A percentile compares a stretch with the other conserved stretches of the same genome.
Evolutionary conservation across 495 filamentous ascomycete species (phyloP).

Genomic region (Annulohypoxylon maeteangense): DNA sequence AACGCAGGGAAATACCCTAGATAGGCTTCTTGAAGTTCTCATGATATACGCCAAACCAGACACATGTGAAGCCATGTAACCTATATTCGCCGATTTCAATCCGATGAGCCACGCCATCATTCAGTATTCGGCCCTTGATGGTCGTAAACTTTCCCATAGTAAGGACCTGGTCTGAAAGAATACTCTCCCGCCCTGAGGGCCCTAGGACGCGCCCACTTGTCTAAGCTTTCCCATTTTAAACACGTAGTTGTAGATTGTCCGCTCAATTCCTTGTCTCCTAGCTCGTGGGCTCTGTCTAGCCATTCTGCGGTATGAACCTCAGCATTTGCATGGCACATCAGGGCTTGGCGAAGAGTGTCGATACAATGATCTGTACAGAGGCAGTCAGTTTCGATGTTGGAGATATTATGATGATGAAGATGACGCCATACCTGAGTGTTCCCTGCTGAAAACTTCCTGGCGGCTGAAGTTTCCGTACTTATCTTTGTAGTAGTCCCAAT

Average conservation of each 20-base stretch:
- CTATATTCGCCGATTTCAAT: no score
- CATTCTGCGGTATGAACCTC: slow-evolving; percentile 40
- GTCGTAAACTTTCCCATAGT: neutral
- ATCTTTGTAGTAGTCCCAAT: neutral
- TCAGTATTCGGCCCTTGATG: neutral
- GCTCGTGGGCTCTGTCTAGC: slow-evolving; percentile 22
- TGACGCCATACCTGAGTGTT: neutral
- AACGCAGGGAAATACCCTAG: neutral
- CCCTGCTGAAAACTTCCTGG: neutral
- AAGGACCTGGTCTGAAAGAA: slow-evolving; percentile 22
- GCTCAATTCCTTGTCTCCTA: slow-evolving; percentile 16
- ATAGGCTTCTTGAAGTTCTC: neutral
- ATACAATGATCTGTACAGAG: slow-evolving; percentile 50
- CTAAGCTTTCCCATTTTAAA: slow-evolving; percentile 43
- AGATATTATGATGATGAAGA: no score
- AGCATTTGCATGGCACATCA: slow-evolving; percentile 52
- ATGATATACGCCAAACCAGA: neutral
- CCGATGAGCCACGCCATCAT: no score
- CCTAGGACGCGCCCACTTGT: slow-evolving; percentile 41
- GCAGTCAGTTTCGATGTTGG: neutral
- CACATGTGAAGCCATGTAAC: no score
- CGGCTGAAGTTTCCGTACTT: neutral
- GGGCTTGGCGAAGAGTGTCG: slow-evolving; percentile 47
- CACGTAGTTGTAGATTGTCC: slow-evolving; percentile 35
- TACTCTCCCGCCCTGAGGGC: slow-evolving; percentile 36